Conservation (phyloP, 805 yeast species). For the Kockiozyma suomiensis region DNA sequence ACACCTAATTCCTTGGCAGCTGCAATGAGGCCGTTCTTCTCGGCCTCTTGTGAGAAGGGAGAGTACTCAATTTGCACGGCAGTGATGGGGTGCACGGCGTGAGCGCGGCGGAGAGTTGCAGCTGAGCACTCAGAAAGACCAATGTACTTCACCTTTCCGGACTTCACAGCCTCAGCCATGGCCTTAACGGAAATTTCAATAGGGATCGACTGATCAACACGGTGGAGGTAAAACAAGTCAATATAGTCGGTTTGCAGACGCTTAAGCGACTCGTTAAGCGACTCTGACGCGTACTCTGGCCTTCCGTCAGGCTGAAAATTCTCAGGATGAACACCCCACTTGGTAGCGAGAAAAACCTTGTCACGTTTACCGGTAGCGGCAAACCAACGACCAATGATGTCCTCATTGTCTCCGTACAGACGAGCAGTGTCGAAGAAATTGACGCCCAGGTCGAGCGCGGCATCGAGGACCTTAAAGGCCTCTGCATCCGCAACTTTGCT, state of each 20-base stretch:
- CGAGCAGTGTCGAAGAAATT: conserved; percentile 67
- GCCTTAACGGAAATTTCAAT: conserved; percentile 61
- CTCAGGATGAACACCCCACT: conserved; percentile 53
- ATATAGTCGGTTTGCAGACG: conserved; percentile 36
- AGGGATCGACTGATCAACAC: conserved; percentile 62
- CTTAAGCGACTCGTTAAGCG: conserved; percentile 26
- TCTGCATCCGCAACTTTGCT: conserved; percentile 45
- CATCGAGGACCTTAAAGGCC: conserved; percentile 55
- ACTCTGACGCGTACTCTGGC: conserved; percentile 28
- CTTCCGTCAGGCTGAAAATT: conserved; percentile 38
- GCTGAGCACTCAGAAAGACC: conserved; percentile 76
- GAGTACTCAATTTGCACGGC: conserved; percentile 82
- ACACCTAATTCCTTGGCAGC: conserved; percentile 60
- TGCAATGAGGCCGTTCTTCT: conserved; percentile 64
- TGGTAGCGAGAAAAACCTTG: conserved; percentile 58
- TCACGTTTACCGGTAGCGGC: conserved; percentile 31
- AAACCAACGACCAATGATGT: conserved; percentile 56
- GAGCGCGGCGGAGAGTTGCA: conserved; percentile 62
- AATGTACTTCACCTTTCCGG: conserved; percentile 69
- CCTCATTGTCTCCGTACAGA: conserved; percentile 64
- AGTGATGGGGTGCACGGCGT: conserved; percentile 56
- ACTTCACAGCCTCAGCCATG: conserved; percentile 59
- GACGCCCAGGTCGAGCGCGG: conserved; percentile 53
- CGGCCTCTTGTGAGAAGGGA: conserved; percentile 62
- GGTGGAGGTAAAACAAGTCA: conserved; percentile 71